Evolutionary conservation across 2,329 filamentous ascomycete genomes (phyloP).

Genomic region (Gaeumannomyces tritici): DNA sequence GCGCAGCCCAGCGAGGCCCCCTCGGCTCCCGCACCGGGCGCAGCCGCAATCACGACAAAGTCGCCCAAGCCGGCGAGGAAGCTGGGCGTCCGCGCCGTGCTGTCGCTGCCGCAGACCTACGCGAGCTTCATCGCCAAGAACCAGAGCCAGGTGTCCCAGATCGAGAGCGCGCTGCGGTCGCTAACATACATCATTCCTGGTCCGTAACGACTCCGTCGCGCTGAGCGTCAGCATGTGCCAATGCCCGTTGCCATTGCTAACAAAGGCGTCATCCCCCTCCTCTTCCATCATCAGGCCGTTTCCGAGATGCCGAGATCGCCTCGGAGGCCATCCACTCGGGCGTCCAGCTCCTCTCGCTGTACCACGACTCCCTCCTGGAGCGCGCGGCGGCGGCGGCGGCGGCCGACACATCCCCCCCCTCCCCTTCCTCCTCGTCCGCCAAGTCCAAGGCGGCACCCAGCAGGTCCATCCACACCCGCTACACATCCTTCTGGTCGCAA

Average conservation of each 20-base stretch:
- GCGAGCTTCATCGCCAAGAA: conserved; percentile 93
- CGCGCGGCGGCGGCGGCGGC: conserved; percentile 53
- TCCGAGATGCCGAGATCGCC: conserved; percentile 86
- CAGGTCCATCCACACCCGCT: conserved; percentile 42
- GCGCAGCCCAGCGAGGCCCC: neutral
- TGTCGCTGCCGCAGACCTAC: conserved; percentile 59
- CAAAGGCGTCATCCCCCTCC: neutral
- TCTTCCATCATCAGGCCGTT: no score
- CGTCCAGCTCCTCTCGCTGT: conserved; percentile 82
- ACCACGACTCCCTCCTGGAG: conserved; percentile 81
- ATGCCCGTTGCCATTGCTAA: neutral
- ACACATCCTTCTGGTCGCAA: conserved; percentile 57
- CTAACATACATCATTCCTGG: conserved; percentile 94
- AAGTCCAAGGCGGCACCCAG: conserved; percentile 11
- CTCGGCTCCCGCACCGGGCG: neutral
- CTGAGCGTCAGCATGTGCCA: neutral
- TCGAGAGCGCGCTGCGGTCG: conserved; percentile 86
- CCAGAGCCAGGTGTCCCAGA: conserved; percentile 83
- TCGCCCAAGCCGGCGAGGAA: neutral
- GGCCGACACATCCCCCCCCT: conserved; percentile 42
- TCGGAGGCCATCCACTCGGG: conserved; percentile 86
- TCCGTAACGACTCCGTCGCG: no score
- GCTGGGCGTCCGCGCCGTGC: conserved; percentile 15
- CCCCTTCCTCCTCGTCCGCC: conserved; percentile 34
- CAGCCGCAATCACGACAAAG: neutral